Percentiles rank a stretch among this genome's conserved stretches.
phyloP scores from a whole-genome alignment of 2,329 filamentous ascomycete species.

The Fusarium pseudonygamai region DNA sequence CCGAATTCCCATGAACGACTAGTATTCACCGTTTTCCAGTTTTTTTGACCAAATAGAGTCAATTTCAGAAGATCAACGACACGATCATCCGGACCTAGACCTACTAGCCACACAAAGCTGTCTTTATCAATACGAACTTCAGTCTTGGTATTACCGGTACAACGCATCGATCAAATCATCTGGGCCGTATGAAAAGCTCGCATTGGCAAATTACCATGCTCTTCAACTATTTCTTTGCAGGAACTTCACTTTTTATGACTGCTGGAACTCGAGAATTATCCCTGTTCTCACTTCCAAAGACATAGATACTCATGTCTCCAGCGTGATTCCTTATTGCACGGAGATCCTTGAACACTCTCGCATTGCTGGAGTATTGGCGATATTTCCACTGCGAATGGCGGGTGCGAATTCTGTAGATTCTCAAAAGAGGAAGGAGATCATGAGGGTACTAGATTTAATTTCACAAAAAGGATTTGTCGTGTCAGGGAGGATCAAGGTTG shows the following conservation, averaged over 20 bases:
- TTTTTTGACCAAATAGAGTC: constrained; percentile 34
- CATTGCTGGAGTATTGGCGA: constrained; percentile 28
- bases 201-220: constrained; percentile 23
- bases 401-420: constrained; percentile 3
- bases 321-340: background rate
- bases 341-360: constrained; percentile 4
- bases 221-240: constrained; percentile 34
- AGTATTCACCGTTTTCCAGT: background rate
- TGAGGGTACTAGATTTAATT: constrained; percentile 15
- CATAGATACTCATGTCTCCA: background rate
- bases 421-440: background rate
- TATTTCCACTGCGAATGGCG: constrained; percentile 41
- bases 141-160: background rate
- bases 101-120: constrained; percentile 14
- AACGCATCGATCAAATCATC: rapidly evolving
- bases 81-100: background rate
- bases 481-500: constrained; percentile 31
- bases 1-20: rapidly evolving
- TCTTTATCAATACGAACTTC: constrained; percentile 5
- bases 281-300: constrained; percentile 11
- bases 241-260: constrained; percentile 39
- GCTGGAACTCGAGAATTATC: constrained; percentile 18
- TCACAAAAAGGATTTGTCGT: constrained; percentile 38
- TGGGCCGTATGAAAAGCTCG: background rate
- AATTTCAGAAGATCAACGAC: background rate